Evolutionary conservation across 2,329 filamentous ascomycete genomes (phyloP).

Genomic region (Botrytis elliptica): DNA sequence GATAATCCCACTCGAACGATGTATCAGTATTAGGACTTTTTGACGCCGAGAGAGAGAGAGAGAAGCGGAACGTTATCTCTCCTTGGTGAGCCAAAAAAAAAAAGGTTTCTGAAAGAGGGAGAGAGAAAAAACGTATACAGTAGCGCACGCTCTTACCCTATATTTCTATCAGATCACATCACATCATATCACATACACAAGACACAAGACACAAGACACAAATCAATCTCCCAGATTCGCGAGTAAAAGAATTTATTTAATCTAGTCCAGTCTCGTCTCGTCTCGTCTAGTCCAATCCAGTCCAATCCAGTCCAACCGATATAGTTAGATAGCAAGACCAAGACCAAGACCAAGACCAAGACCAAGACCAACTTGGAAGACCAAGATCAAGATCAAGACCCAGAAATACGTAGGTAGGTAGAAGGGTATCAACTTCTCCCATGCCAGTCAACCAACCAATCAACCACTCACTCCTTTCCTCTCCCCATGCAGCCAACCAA

Average conservation of each 20-base stretch:
- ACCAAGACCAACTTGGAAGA: neutral
- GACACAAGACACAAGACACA: neutral
- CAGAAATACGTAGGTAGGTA: neutral
- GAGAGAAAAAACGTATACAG: no score
- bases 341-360: no score
- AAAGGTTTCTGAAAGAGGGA: no score
- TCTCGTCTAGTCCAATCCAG: neutral
- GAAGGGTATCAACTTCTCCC: neutral
- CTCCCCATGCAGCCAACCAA: neutral
- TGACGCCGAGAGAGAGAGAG: no score
- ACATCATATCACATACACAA: neutral
- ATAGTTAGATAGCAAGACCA: neutral
- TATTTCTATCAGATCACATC: no score
- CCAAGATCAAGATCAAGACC: neutral
- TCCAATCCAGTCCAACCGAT: neutral
- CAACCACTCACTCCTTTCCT: neutral
- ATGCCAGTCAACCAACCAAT: neutral
- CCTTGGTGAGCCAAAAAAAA: no score
- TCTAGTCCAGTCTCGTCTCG: neutral
- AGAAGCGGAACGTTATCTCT: no score
- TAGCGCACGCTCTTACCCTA: no score
- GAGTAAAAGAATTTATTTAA: neutral
- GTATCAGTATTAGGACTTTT: no score
- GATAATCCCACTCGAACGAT: no score
- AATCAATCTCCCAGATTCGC: neutral